These are phyloP conservation scores for Lactarius pseudohatsudake DNA, from an alignment of 768 basidiomycete genomes.

Conservation along the genomic window DNA sequence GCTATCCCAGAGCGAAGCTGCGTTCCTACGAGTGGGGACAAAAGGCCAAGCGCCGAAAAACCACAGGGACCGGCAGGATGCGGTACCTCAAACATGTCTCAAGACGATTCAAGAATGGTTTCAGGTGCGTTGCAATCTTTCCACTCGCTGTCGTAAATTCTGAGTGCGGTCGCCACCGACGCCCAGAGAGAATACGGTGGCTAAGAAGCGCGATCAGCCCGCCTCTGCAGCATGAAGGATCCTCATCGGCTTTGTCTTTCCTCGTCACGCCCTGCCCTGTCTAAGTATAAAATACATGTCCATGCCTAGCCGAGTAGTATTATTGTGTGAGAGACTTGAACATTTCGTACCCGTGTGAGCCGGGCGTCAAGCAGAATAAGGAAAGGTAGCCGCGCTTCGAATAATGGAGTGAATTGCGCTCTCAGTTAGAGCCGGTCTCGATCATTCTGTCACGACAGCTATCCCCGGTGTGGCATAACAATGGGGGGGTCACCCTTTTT, in stretches of 20 bases:
- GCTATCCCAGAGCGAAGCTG: slow-evolving; percentile 93
- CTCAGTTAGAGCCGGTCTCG: slow-evolving; percentile 5
- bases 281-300: slow-evolving; percentile 36
- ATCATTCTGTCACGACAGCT: slow-evolving; percentile 18
- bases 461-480: slow-evolving; percentile 22
- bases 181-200: slow-evolving; percentile 81
- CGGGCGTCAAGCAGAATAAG: neutral
- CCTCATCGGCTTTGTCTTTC: slow-evolving; percentile 32
- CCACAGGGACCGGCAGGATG: slow-evolving; percentile 97
- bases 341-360: neutral
- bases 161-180: slow-evolving; percentile 7
- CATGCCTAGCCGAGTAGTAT: slow-evolving; percentile 29
- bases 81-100: slow-evolving; percentile 88
- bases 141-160: neutral
- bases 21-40: slow-evolving; percentile 97
- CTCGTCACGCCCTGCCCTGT: slow-evolving; percentile 23
- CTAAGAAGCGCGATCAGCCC: slow-evolving; percentile 75
- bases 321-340: neutral
- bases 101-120: slow-evolving; percentile 98
- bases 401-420: neutral
- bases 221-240: slow-evolving; percentile 48
- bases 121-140: slow-evolving; percentile 56
- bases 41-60: slow-evolving; percentile 99
- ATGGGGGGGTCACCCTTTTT: slow-evolving; percentile 11
- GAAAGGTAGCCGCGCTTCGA: neutral